Percentiles rank a stretch among this genome's conserved stretches.
These are phyloP conservation scores for Cicer yamashitae DNA, from an alignment of 306 rosid species.

Conservation along the genomic window DNA sequence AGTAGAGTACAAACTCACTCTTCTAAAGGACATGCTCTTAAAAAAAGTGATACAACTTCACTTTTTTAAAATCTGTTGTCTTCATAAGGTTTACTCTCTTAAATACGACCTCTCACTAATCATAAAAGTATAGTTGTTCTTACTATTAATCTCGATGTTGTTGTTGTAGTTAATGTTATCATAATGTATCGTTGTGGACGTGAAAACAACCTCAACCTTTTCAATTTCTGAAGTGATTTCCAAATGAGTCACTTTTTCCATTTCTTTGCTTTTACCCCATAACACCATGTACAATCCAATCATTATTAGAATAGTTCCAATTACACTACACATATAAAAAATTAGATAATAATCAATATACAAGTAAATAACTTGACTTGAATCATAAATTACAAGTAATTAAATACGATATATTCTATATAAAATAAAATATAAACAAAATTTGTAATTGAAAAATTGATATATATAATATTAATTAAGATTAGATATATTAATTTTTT, in stretches of 20 bases:
- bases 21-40: too few species aligned
- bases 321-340: slow-evolving; percentile 37
- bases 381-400: background rate
- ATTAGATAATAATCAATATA: background rate
- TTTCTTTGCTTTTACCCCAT: slow-evolving; percentile 56
- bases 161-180: background rate
- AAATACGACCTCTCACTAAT: too few species aligned
- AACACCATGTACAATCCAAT: slow-evolving; percentile 51
- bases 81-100: too few species aligned
- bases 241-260: slow-evolving; percentile 8
- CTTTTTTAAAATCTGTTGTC: too few species aligned
- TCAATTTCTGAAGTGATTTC: slow-evolving; percentile 13
- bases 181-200: background rate
- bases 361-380: background rate
- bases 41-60: too few species aligned
- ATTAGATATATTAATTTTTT: background rate
- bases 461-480: background rate
- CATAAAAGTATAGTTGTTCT: background rate
- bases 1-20: too few species aligned
- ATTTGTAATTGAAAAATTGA: background rate
- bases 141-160: background rate
- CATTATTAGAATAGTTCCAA: slow-evolving; percentile 52
- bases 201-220: slow-evolving; percentile 41
- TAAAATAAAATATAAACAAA: too few species aligned
- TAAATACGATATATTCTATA: background rate